These are phyloP conservation scores for Colletotrichum truncatum DNA, from an alignment of 2,329 filamentous ascomycete genomes.

Conservation along the genomic window DNA sequence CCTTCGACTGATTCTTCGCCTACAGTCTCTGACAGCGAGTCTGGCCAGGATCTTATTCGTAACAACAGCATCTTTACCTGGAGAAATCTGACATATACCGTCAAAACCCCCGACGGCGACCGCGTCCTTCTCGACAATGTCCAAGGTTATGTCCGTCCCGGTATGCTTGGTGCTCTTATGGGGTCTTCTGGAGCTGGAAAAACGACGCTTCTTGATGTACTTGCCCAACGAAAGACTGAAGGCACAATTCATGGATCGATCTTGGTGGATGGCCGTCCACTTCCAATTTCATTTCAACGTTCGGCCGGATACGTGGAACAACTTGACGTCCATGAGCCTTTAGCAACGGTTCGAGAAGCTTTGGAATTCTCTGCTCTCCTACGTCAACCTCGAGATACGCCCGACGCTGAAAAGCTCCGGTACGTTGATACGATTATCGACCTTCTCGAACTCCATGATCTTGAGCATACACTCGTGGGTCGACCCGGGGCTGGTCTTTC, in stretches of 20 bases:
- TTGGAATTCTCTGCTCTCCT: conserved; percentile 79
- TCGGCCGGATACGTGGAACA: conserved; percentile 86
- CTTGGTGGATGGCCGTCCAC: conserved; percentile 76
- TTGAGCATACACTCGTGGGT: conserved; percentile 58
- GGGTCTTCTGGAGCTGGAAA: conserved; percentile 85
- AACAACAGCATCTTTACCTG: conserved; percentile 79
- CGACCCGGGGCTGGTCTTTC: conserved; percentile 60
- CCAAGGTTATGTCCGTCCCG: conserved; percentile 83
- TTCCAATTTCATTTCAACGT: conserved; percentile 79
- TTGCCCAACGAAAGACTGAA: conserved; percentile 82
- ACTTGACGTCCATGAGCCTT: conserved; percentile 80
- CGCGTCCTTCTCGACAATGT: conserved; percentile 80
- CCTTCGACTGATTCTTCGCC: background rate
- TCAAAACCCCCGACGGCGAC: conserved; percentile 68
- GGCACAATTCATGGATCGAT: conserved; percentile 80
- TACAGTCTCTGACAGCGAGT: conserved; percentile 39
- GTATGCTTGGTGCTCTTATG: conserved; percentile 83
- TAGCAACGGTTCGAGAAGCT: conserved; percentile 79
- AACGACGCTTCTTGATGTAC: conserved; percentile 83
- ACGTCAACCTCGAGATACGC: conserved; percentile 72
- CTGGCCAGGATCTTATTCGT: conserved; percentile 55
- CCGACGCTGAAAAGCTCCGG: conserved; percentile 73
- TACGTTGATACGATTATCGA: conserved; percentile 86
- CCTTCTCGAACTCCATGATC: conserved; percentile 58
- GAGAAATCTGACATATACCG: conserved; percentile 76